A percentile compares a stretch with the other conserved stretches of the same genome.
Conservation (phyloP, 129 eudicot genomes). For the Escallonia herrerae region DNA sequence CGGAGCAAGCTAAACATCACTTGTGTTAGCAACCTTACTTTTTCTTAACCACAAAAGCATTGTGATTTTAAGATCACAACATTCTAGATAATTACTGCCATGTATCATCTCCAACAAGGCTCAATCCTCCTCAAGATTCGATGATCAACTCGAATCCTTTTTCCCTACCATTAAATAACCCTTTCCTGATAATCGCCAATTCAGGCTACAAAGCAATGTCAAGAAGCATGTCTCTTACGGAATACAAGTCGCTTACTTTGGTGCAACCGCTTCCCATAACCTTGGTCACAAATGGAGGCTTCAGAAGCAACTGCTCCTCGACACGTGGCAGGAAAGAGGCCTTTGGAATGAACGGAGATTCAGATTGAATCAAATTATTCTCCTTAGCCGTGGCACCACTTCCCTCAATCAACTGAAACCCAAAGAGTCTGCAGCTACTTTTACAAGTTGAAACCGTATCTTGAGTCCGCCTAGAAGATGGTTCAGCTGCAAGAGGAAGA, state of each 20-base stretch:
- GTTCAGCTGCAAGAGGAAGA: slow-evolving; percentile 12
- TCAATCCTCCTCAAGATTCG: not conserved
- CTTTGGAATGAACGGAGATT: slow-evolving; percentile 10
- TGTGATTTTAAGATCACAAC: too few relatives aligned
- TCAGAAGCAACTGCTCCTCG: slow-evolving; percentile 31
- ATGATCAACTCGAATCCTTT: not conserved
- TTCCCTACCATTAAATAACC: not conserved
- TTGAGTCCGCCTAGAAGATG: slow-evolving; percentile 14
- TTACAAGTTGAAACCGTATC: slow-evolving; percentile 32
- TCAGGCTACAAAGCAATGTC: slow-evolving; percentile 29
- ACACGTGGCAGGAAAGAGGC: slow-evolving; percentile 25
- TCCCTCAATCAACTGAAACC: slow-evolving; percentile 67
- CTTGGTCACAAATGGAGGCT: slow-evolving; percentile 30
- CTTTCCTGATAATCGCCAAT: not conserved
- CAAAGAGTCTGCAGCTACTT: slow-evolving; percentile 70
- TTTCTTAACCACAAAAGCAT: not conserved
- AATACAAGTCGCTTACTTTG: slow-evolving; percentile 31
- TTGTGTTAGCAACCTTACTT: not conserved
- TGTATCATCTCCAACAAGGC: not conserved
- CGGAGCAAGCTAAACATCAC: not conserved
- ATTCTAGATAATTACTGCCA: not conserved
- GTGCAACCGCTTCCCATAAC: slow-evolving; percentile 46
- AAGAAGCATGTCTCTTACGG: slow-evolving; percentile 45
- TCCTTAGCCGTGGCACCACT: slow-evolving; percentile 16
- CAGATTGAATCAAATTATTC: slow-evolving; percentile 1